phyloP scores from a whole-genome alignment of 129 eudicot genomes.

The Centrapalus pauciflorus region DNA sequence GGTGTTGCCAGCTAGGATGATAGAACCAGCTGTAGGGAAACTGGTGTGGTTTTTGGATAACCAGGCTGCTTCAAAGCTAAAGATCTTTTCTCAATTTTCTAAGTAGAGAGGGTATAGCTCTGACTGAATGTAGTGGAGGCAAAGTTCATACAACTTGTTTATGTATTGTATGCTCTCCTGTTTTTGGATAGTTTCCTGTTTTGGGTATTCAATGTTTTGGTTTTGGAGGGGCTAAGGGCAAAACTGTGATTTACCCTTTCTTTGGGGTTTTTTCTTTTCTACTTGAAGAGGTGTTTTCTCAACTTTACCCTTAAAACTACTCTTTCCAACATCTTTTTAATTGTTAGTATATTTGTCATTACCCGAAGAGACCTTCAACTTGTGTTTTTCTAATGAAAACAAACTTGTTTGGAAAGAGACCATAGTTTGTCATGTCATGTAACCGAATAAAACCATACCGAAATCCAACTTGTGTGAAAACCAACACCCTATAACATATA shows the following conservation, averaged over 20 bases:
- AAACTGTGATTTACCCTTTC: slow-evolving; percentile 22
- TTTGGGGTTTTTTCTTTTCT: neutral
- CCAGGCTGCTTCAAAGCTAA: slow-evolving; percentile 68
- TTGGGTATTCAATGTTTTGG: slow-evolving; percentile 23
- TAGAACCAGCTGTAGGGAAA: slow-evolving; percentile 63
- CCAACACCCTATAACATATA: too few relatives aligned
- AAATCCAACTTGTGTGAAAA: too few relatives aligned
- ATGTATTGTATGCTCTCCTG: neutral
- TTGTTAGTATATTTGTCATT: too few relatives aligned
- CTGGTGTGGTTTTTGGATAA: slow-evolving; percentile 88
- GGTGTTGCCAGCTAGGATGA: slow-evolving; percentile 71
- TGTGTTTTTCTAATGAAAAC: too few relatives aligned
- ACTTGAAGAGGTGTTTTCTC: slow-evolving; percentile 30
- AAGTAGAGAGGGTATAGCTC: slow-evolving; percentile 32
- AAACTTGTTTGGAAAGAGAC: too few relatives aligned
- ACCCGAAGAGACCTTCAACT: too few relatives aligned
- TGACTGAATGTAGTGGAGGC: slow-evolving; percentile 28
- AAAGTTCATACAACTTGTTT: slow-evolving; percentile 17
- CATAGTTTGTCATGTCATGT: too few relatives aligned
- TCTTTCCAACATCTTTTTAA: too few relatives aligned
- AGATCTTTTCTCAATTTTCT: slow-evolving; percentile 41
- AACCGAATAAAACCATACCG: too few relatives aligned
- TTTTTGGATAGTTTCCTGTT: slow-evolving; percentile 17
- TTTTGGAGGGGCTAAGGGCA: slow-evolving; percentile 26
- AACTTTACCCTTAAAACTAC: slow-evolving; percentile 8